These are phyloP conservation scores for Trifolium dubium DNA, from an alignment of 306 rosid species.

Conservation along the genomic window DNA sequence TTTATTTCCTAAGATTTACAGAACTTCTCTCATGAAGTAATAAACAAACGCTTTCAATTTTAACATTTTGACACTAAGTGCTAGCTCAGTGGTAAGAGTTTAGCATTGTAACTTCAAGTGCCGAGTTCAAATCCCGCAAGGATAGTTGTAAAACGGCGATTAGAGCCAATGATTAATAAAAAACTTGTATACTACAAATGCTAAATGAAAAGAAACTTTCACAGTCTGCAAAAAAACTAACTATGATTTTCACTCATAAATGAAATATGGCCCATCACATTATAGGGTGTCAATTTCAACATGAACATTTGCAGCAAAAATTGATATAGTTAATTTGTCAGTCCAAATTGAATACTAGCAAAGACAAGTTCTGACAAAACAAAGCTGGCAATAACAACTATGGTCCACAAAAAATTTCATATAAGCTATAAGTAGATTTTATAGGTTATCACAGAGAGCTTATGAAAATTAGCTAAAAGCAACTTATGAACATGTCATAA, in stretches of 20 bases:
- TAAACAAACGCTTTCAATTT: too few species aligned
- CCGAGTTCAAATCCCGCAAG: too few species aligned
- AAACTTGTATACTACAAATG: not conserved
- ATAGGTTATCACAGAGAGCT: not conserved
- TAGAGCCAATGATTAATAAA: too few species aligned
- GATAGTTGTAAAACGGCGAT: too few species aligned
- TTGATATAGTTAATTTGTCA: slow-evolving; percentile 1
- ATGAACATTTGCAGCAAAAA: slow-evolving; percentile 7
- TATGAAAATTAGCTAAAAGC: not conserved
- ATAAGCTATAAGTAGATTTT: not conserved
- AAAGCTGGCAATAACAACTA: slow-evolving; percentile 16
- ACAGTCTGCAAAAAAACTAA: slow-evolving; percentile 18
- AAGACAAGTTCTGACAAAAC: slow-evolving; percentile 30
- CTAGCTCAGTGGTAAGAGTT: too few species aligned
- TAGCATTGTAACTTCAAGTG: too few species aligned
- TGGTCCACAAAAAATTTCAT: slow-evolving; percentile 6
- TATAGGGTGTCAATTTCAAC: slow-evolving; percentile 12
- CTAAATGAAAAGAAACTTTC: not conserved
- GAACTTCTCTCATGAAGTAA: too few species aligned
- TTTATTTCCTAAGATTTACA: slow-evolving; percentile 24
- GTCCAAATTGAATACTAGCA: not conserved
- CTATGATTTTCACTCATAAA: slow-evolving; percentile 1
- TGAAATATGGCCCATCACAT: not conserved
- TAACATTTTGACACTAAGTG: not conserved
- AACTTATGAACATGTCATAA: not conserved